Percentiles rank a stretch among this genome's conserved stretches.
Evolutionary conservation across 176 grass and related monocot genomes (phyloP).

Genomic region (Areca catechu): DNA sequence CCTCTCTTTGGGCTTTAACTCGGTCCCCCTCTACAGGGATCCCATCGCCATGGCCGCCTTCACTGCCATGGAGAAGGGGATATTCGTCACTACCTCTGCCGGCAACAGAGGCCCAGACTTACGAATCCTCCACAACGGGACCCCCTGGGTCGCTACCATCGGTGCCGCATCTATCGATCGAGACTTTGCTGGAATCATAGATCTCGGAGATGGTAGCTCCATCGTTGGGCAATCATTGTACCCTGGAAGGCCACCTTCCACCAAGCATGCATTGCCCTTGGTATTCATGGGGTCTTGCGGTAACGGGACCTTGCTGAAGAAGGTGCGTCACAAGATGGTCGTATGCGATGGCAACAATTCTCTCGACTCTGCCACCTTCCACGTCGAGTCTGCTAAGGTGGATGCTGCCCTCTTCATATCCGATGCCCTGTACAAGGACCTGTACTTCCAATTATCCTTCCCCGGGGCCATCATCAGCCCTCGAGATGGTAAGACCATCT

Average conservation of each 20-base stretch:
- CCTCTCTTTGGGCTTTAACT: slow-evolving; percentile 38
- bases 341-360: background rate
- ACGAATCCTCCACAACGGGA: slow-evolving; percentile 38
- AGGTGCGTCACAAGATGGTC: slow-evolving; percentile 6
- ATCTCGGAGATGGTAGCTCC: slow-evolving; percentile 7
- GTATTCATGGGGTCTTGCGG: background rate
- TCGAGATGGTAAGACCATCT: slow-evolving; percentile 1
- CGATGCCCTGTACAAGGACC: background rate
- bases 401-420: slow-evolving; percentile 16
- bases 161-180: slow-evolving; percentile 8
- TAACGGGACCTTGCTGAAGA: slow-evolving; percentile 7
- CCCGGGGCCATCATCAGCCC: slow-evolving; percentile 2
- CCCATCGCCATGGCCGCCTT: slow-evolving; percentile 40
- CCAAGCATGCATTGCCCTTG: background rate
- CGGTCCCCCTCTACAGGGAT: slow-evolving; percentile 40
- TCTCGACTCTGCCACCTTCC: background rate
- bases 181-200: background rate
- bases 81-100: slow-evolving; percentile 34
- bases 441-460: background rate
- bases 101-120: slow-evolving; percentile 9
- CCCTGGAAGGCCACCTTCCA: background rate
- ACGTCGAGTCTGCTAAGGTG: background rate
- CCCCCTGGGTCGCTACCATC: slow-evolving; percentile 56
- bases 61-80: slow-evolving; percentile 35
- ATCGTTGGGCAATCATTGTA: slow-evolving; percentile 5